A percentile compares a stretch with the other conserved stretches of the same genome.
Conservation (phyloP, 805 yeast genomes). For the Zygoascus tannicola region DNA sequence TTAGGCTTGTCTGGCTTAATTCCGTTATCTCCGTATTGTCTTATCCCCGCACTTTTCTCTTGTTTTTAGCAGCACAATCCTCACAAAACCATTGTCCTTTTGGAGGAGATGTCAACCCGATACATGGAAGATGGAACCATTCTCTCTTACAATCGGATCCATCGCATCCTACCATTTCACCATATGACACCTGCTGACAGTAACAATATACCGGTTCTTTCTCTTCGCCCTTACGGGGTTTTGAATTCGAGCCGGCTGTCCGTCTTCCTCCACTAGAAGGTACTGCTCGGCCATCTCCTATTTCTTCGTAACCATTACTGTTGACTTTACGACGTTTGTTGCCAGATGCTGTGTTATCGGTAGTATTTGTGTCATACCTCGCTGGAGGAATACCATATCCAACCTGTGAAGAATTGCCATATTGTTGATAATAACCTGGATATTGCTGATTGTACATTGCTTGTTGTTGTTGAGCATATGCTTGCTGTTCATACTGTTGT, state of each 20-base stretch:
- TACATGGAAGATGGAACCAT: constrained; percentile 94
- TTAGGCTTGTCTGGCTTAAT: too few relatives aligned
- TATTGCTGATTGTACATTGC: background rate
- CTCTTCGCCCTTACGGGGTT: constrained; percentile 13
- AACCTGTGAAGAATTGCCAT: background rate
- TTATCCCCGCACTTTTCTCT: constrained; percentile 9
- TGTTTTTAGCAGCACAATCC: constrained; percentile 38
- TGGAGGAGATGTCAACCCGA: constrained; percentile 78
- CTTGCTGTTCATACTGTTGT: constrained; percentile 9
- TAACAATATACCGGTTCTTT: constrained; percentile 87
- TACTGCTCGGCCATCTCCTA: constrained; percentile 12
- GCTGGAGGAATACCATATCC: too few relatives aligned
- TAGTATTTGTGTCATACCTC: background rate
- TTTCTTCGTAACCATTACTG: constrained; percentile 11
- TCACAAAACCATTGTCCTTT: constrained; percentile 79
- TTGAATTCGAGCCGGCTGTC: constrained; percentile 5
- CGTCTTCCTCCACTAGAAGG: constrained; percentile 15
- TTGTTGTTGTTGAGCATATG: background rate
- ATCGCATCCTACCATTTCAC: constrained; percentile 99
- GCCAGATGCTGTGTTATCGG: background rate
- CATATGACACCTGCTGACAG: constrained; percentile 93
- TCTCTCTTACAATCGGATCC: constrained; percentile 86
- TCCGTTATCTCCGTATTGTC: too few relatives aligned
- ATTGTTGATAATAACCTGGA: background rate
- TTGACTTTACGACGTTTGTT: background rate